Evolutionary conservation across 345 rosid genomes (phyloP).

Genomic region (Aquilaria malaccensis): DNA sequence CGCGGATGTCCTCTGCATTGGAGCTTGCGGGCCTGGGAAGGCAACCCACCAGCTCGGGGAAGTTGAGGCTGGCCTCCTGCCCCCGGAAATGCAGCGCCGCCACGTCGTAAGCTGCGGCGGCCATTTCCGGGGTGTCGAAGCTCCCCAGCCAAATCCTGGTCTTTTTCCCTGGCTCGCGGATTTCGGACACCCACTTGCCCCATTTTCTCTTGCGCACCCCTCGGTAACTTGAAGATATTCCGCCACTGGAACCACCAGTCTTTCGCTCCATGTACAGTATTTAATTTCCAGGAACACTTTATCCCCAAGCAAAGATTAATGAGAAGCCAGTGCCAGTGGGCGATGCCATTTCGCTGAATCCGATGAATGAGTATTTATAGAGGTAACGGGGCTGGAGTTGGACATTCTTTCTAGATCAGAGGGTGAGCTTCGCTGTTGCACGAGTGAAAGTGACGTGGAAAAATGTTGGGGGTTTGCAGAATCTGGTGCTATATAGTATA

Average conservation of each 20-base stretch:
- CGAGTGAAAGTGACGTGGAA: constrained; percentile 9
- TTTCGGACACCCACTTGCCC: constrained; percentile 99
- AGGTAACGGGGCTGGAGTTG: not conserved
- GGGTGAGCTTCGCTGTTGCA: constrained; percentile 44
- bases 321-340: not conserved
- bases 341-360: not conserved
- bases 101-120: constrained; percentile 83
- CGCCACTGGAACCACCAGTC: constrained; percentile 8
- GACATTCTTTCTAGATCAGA: not conserved
- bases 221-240: constrained; percentile 29
- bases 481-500: not conserved
- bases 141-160: constrained; percentile 89
- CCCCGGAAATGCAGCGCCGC: constrained; percentile 76
- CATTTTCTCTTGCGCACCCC: constrained; percentile 84
- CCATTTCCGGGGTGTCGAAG: constrained; percentile 81
- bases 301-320: not conserved
- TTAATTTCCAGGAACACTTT: no score
- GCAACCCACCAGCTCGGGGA: constrained; percentile 38
- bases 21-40: constrained; percentile 58
- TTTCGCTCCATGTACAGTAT: constrained; percentile 7
- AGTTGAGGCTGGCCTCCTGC: constrained; percentile 51
- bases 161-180: constrained; percentile 81
- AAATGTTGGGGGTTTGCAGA: not conserved
- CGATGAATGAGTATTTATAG: constrained; percentile 15
- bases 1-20: constrained; percentile 46